These are phyloP conservation scores for Yamadazyma pseudoaaseri DNA, from an alignment of 1,139 yeast species.

Conservation along the genomic window DNA sequence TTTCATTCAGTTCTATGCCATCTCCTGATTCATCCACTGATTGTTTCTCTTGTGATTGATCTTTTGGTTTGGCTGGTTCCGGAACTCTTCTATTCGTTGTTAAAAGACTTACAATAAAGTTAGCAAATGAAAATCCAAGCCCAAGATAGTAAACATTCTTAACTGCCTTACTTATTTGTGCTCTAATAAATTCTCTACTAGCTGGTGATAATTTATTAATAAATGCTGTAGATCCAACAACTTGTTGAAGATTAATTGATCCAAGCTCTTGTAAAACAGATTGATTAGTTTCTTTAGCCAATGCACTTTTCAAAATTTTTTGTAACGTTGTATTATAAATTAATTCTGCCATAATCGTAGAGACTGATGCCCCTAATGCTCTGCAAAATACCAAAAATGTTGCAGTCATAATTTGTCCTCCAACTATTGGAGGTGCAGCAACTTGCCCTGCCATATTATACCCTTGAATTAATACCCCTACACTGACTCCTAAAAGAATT, in stretches of 20 bases:
- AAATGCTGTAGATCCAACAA: conserved; percentile 21
- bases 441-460: conserved; percentile 29
- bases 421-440: conserved; percentile 35
- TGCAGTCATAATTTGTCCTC: conserved; percentile 36
- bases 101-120: conserved; percentile 22
- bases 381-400: conserved; percentile 31
- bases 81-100: conserved; percentile 21
- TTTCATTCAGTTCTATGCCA: no score
- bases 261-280: conserved; percentile 20
- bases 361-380: conserved; percentile 31
- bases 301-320: conserved; percentile 13
- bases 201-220: conserved; percentile 22
- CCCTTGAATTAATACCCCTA: conserved; percentile 32
- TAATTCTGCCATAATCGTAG: conserved; percentile 33
- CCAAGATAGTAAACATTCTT: conserved; percentile 32
- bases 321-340: conserved; percentile 29
- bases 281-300: conserved; percentile 17
- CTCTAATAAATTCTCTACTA: conserved; percentile 25
- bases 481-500: conserved; percentile 29
- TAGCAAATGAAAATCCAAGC: conserved; percentile 25
- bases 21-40: no score
- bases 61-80: no score
- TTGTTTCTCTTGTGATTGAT: no score
- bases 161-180: conserved; percentile 28
- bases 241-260: conserved; percentile 12